These are phyloP conservation scores for Nectriaceae sp. DNA, from an alignment of 2,329 filamentous ascomycete genomes.

Conservation along the genomic window DNA sequence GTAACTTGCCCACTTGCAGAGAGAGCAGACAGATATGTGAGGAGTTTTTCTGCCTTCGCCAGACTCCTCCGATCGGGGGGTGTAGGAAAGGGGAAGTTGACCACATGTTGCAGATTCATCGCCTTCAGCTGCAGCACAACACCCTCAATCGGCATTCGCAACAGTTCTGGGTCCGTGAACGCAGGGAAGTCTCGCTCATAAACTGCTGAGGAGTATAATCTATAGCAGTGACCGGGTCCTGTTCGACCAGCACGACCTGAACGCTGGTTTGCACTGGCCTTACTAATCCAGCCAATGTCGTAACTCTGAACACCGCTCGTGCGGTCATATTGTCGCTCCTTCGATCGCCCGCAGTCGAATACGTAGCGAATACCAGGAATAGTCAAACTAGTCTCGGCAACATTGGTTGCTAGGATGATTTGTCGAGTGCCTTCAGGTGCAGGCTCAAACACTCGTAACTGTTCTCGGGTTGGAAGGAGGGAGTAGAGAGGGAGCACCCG, in stretches of 20 bases:
- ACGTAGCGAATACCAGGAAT: slow-evolving; percentile 96
- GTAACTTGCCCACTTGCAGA: slow-evolving; percentile 74
- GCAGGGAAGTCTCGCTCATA: slow-evolving; percentile 87
- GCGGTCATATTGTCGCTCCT: slow-evolving; percentile 88
- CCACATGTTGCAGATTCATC: slow-evolving; percentile 87
- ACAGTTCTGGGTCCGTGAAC: slow-evolving; percentile 84
- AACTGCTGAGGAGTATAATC: slow-evolving; percentile 90
- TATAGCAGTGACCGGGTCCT: slow-evolving; percentile 92
- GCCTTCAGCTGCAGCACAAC: slow-evolving; percentile 92
- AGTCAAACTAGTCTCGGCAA: slow-evolving; percentile 95
- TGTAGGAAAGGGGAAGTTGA: slow-evolving; percentile 96
- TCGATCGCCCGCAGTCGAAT: slow-evolving; percentile 90
- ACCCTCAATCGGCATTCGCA: slow-evolving; percentile 89
- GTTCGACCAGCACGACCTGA: slow-evolving; percentile 94
- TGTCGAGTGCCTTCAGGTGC: slow-evolving; percentile 80
- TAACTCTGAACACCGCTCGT: slow-evolving; percentile 92
- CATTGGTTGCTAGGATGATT: slow-evolving; percentile 91
- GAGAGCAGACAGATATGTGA: slow-evolving; percentile 84
- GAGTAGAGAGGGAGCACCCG: slow-evolving; percentile 95
- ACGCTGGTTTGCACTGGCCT: slow-evolving; percentile 90
- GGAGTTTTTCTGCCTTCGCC: slow-evolving; percentile 79
- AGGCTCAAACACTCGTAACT: slow-evolving; percentile 85
- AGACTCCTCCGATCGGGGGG: slow-evolving; percentile 77
- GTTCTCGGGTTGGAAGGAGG: slow-evolving; percentile 84
- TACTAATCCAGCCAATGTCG: slow-evolving; percentile 95